A percentile compares a stretch with the other conserved stretches of the same genome.
Conservation (phyloP, 768 basidiomycete genomes). For the Gloeopeniophorella convolvens region DNA sequence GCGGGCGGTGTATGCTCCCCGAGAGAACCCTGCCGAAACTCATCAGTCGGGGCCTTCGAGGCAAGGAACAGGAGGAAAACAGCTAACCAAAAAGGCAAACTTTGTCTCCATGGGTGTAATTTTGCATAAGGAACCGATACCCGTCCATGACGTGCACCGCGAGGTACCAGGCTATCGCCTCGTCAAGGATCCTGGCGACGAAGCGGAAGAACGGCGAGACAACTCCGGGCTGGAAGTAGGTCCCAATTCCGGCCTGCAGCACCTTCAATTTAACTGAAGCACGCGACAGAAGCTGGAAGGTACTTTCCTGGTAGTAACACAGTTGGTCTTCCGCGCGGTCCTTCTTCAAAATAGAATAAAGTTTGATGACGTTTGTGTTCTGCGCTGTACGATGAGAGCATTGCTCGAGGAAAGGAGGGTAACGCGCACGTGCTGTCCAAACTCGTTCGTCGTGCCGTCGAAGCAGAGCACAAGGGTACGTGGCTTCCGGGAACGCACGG, state of each 20-base stretch:
- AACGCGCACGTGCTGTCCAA: neutral
- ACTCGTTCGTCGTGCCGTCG: conserved; percentile 59
- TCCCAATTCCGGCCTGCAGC: conserved; percentile 6
- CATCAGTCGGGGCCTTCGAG: conserved; percentile 1
- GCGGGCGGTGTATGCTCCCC: conserved; percentile 59
- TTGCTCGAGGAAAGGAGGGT: neutral
- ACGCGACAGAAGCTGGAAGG: no score
- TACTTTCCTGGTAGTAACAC: conserved; percentile 9
- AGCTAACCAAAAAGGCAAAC: conserved; percentile 67
- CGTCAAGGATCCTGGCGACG: conserved; percentile 1
- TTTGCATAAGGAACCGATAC: conserved; percentile 74
- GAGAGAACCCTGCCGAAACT: conserved; percentile 59
- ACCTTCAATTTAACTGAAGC: neutral
- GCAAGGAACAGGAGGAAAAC: no score
- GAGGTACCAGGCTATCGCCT: conserved; percentile 11
- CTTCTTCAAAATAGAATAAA: conserved; percentile 63
- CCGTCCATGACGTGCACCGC: conserved; percentile 42
- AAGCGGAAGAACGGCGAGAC: conserved; percentile 6
- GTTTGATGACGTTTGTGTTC: conserved; percentile 67
- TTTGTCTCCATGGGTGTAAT: conserved; percentile 62
- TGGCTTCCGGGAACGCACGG: conserved; percentile 15
- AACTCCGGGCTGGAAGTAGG: conserved; percentile 7
- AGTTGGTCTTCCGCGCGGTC: conserved; percentile 30
- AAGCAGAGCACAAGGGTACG: conserved; percentile 60
- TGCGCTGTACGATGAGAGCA: conserved; percentile 16